Base-by-base conservation (phyloP, 805 yeast genomes). In the Starmerella khaoyaiensis region DNA sequence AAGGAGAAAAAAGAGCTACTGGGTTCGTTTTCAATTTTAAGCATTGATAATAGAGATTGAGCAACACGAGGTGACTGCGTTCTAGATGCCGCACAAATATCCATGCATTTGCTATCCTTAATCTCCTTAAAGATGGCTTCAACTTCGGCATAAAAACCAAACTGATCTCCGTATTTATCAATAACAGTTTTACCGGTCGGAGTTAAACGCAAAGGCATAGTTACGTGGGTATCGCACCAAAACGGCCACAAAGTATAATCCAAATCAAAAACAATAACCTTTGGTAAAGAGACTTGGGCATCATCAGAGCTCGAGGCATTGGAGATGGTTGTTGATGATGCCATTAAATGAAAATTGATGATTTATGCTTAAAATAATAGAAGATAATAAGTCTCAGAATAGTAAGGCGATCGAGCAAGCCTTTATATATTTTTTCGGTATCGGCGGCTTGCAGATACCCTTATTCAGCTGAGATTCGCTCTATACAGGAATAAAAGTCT, bases 61-160 rank as follows among this genome's bases (percentile, higher is more conserved):
- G 94, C 94, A n/a, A 78, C 42, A n/a, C 68, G 63, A 0, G 94
- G 93, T 1, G 82, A 71, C 42, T 72, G 71, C 0, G 95, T 83
- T 47, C 94, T 63, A 19, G 87, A 76, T 0, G 94, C 94, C 3
- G 77, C 74, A 21, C 77, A 67, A 1, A 80, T 65, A 23, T 55
- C 58, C 6, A 76, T 74, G 4, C 54, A 61, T 11, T n/a, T n/a
- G 15, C 71, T 58, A 1, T 58, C 58, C 21, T 58, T 57, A 38
- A 83, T 57, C 38, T 72, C 76, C 10, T 54, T 50, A 12, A 83
- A 58, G 8, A 83, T 76, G 11, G 61, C 65, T 9, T 72, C 74
- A 15, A 83, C 87, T 46, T 83, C 93, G 17, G 61, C 62, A 53
- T 72, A 83, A 34, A 82, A 67, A 0, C 71, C 54, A 12, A 80